Percentiles rank a stretch among this genome's conserved stretches.
Conservation (phyloP, 257 asterid genomes). For the Lithospermum erythrorhizon region DNA sequence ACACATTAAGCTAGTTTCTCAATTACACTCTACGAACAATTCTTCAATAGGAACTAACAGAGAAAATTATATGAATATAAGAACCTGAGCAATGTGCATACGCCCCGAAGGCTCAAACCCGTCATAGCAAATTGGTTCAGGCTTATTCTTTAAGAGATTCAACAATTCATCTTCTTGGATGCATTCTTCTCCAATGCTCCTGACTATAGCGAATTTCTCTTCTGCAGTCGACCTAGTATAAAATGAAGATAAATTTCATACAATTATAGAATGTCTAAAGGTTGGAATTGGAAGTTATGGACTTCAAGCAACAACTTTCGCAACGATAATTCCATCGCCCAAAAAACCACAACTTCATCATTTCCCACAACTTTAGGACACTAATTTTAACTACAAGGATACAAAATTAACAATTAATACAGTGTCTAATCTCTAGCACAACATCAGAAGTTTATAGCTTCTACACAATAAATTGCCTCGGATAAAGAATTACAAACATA, state of each 20-base stretch:
- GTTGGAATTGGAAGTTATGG: too few relatives aligned
- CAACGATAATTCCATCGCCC: too few relatives aligned
- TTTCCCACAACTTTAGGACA: background rate
- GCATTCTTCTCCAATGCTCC: conserved; percentile 74
- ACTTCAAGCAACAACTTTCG: too few relatives aligned
- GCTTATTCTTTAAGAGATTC: conserved; percentile 47
- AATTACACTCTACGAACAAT: too few relatives aligned
- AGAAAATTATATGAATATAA: background rate
- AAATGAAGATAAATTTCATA: background rate
- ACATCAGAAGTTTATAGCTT: too few relatives aligned
- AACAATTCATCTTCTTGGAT: conserved; percentile 62
- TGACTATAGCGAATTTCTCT: conserved; percentile 39
- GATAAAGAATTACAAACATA: too few relatives aligned
- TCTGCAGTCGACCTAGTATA: conserved; percentile 33
- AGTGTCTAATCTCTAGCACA: too few relatives aligned
- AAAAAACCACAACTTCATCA: background rate
- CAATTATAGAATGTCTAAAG: background rate
- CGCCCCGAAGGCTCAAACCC: conserved; percentile 83
- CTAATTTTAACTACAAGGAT: too few relatives aligned
- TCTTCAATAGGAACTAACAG: background rate
- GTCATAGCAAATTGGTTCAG: conserved; percentile 58
- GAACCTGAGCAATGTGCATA: conserved; percentile 82
- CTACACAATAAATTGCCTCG: background rate
- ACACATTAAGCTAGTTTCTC: background rate
- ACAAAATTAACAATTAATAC: too few relatives aligned